Base-by-base conservation (phyloP, 2,329 filamentous ascomycete genomes). In the Colletotrichum higginsianum region DNA sequence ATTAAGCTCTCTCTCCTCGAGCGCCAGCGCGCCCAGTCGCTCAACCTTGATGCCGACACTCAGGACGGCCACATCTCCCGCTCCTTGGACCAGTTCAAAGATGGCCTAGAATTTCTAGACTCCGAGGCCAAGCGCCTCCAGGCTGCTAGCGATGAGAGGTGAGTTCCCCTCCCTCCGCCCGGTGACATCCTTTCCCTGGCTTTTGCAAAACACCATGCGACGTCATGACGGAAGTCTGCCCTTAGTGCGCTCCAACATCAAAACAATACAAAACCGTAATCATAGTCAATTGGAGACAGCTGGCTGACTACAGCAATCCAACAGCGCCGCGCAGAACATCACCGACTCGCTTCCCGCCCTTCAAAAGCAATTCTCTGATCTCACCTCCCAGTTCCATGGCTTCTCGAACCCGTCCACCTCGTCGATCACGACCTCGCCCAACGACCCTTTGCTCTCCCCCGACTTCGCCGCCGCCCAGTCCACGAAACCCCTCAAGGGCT, bases 1-100 rank as follows among this genome's bases (percentile, higher is more conserved):
- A 94, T 98, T 87, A 98, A 98, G 84, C 90, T 98, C 73, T 98
- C 95, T 16, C 88, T 99, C 18, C 91, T 98, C 35, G 96, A 98
- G 85, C 91, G 96, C 70, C 92, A 97, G 84, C 92, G 96, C 70
- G 94, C 95, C 60, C 90, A 94, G 77, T 93, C 91, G 16, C 88
- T 98, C 55, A 91, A 94, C 76, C 89, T 98, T 67, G 90, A 94
- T 71, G 90, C 90, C 61, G 93, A 93, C 79, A 91, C 92, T 23
- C 94, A 98, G 82, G 95, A 98, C 84, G 92, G 93, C 50, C 93
- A 97, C 81, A 95, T 98, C 76, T 93, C 93, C 18, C 90, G 94
- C 63, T 98, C 95, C 3, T 86, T 99, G 62, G 94, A 97, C 71
- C 94, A 95, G 74, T 89, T 99, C 74, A 90, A 91, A 67, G 92